Evolutionary conservation across 2,329 filamentous ascomycete species (phyloP).

Genomic region (Aureobasidium sp.): DNA sequence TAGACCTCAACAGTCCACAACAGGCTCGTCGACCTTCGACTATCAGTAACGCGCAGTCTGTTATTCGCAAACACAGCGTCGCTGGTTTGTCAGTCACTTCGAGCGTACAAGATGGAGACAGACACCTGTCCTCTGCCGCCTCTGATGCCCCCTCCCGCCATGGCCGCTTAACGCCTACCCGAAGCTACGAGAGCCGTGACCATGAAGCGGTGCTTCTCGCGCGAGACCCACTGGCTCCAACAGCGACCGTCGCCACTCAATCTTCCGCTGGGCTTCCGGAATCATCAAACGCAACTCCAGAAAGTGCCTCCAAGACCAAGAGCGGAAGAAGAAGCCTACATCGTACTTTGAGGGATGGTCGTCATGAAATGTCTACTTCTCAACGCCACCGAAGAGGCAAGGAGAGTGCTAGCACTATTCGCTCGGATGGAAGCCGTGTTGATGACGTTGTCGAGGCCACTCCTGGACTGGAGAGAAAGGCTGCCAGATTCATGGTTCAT

Average conservation of each 20-base stretch:
- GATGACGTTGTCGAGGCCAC: constrained; percentile 52
- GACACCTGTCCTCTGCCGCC: constrained; percentile 20
- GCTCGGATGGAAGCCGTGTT: constrained; percentile 40
- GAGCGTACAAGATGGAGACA: constrained; percentile 22
- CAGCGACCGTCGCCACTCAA: constrained; percentile 10
- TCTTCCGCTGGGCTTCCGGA: background rate
- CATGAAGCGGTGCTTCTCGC: constrained; percentile 14
- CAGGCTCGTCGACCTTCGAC: constrained; percentile 31
- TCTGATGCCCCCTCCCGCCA: constrained; percentile 20
- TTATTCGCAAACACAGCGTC: constrained; percentile 11
- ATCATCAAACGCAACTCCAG: constrained; percentile 20
- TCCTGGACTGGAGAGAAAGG: constrained; percentile 62
- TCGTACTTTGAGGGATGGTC: constrained; percentile 70
- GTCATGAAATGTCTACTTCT: constrained; percentile 31
- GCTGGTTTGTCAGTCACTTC: constrained; percentile 17
- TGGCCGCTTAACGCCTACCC: constrained; percentile 18
- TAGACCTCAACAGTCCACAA: constrained; percentile 26
- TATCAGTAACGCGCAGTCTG: constrained; percentile 21
- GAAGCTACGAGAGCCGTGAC: constrained; percentile 21
- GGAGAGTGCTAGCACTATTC: constrained; percentile 58
- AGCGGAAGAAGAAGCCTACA: constrained; percentile 82
- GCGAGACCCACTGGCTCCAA: constrained; percentile 7
- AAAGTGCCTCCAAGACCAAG: constrained; percentile 24
- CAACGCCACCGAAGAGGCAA: constrained; percentile 71
- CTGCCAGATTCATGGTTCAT: constrained; percentile 90